A percentile compares a stretch with the other conserved stretches of the same genome.
Evolutionary conservation across 345 rosid species (phyloP).

Genomic region (Citrus glauca): DNA sequence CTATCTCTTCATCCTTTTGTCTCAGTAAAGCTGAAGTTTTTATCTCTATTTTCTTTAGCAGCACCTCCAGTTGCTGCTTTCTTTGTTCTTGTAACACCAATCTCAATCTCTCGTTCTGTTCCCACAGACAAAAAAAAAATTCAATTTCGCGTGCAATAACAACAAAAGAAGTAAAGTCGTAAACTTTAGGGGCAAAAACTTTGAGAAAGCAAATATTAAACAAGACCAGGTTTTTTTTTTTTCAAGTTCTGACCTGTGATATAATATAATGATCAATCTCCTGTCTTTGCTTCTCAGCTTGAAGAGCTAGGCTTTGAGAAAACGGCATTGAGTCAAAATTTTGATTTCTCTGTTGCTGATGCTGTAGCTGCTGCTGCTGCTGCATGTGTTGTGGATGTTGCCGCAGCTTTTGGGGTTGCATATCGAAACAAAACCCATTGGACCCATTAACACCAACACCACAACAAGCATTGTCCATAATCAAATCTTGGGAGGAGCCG

Average conservation of each 20-base stretch:
- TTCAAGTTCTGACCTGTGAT: slow-evolving; percentile 49
- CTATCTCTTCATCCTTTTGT: slow-evolving; percentile 63
- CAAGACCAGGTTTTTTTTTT: too few species aligned
- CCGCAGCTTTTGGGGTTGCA: slow-evolving; percentile 25
- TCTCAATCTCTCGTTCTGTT: slow-evolving; percentile 55
- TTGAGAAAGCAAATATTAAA: too few species aligned
- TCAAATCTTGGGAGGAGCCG: slow-evolving; percentile 40
- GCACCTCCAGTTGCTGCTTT: slow-evolving; percentile 35
- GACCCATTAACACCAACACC: slow-evolving; percentile 16
- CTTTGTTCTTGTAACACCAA: slow-evolving; percentile 53
- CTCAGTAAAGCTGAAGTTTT: slow-evolving; percentile 35
- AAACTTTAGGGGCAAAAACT: background rate
- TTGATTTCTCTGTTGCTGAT: slow-evolving; percentile 26
- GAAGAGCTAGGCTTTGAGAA: slow-evolving; percentile 22
- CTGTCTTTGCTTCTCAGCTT: slow-evolving; percentile 47
- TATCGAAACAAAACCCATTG: slow-evolving; percentile 18
- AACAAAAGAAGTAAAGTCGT: background rate
- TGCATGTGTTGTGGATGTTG: slow-evolving; percentile 30
- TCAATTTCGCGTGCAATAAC: background rate
- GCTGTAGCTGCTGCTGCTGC: slow-evolving; percentile 28
- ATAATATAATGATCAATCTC: slow-evolving; percentile 58
- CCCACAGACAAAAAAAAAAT: too few species aligned
- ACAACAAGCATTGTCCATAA: slow-evolving; percentile 24
- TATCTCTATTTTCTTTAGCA: slow-evolving; percentile 38
- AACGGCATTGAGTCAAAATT: background rate